Conservation (phyloP, 176 grass and related monocot species). For the Ensete ventricosum region DNA sequence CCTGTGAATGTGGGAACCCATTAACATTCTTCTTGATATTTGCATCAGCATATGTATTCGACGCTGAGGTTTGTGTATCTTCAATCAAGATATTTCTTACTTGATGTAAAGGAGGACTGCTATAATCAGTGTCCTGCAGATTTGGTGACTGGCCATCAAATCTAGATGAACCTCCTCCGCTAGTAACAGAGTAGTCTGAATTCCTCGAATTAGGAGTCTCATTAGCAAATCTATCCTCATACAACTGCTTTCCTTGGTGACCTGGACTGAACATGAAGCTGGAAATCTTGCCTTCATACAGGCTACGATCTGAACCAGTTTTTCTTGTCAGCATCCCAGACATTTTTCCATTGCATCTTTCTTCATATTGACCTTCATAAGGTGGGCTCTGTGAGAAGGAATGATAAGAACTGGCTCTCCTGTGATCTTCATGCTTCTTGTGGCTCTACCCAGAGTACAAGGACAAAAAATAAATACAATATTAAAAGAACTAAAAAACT, state of each 20-base stretch:
- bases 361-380: slow-evolving; percentile 82
- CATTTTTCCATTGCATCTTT: slow-evolving; percentile 48
- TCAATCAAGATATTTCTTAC: slow-evolving; percentile 21
- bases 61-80: background rate
- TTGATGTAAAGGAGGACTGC: slow-evolving; percentile 26
- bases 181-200: slow-evolving; percentile 61
- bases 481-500: background rate
- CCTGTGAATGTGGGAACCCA: slow-evolving; percentile 12
- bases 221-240: slow-evolving; percentile 46
- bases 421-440: slow-evolving; percentile 62
- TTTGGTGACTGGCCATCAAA: slow-evolving; percentile 39
- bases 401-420: slow-evolving; percentile 70
- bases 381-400: slow-evolving; percentile 90
- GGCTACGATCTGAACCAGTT: slow-evolving; percentile 70
- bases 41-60: slow-evolving; percentile 1
- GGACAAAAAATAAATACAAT: background rate
- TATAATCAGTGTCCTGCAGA: slow-evolving; percentile 36
- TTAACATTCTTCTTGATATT: background rate
- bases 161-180: slow-evolving; percentile 27
- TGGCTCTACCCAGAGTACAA: slow-evolving; percentile 28
- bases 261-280: slow-evolving; percentile 43
- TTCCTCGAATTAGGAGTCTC: slow-evolving; percentile 33
- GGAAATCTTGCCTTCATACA: slow-evolving; percentile 56
- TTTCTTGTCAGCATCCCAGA: slow-evolving; percentile 56
- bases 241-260: slow-evolving; percentile 44